A percentile compares a stretch with the other conserved stretches of the same genome.
phyloP scores from a whole-genome alignment of 768 basidiomycete species.

The Naganishia vaughanmartiniae region DNA sequence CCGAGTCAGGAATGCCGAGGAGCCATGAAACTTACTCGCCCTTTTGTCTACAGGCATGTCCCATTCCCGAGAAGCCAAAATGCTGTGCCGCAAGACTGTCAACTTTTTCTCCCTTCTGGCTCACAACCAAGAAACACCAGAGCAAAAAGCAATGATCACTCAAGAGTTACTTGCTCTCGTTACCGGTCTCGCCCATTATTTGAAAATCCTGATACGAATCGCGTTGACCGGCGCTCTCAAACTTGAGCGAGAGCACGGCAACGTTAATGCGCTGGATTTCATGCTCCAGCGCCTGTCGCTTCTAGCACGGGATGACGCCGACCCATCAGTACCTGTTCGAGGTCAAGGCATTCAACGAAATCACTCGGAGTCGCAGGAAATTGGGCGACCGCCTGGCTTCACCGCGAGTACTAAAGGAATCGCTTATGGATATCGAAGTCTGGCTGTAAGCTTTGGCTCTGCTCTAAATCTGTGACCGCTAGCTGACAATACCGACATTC shows the following conservation, averaged over 20 bases:
- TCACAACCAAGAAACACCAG: conserved; percentile 68
- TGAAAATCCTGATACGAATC: conserved; percentile 98
- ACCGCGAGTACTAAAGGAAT: conserved; percentile 81
- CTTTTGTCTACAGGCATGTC: conserved; percentile 72
- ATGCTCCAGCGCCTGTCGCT: conserved; percentile 92
- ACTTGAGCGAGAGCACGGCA: conserved; percentile 83
- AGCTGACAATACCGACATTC: conserved; percentile 32
- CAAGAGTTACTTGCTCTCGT: conserved; percentile 95
- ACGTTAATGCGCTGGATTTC: conserved; percentile 75
- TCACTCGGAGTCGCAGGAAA: conserved; percentile 26
- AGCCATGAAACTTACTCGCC: conserved; percentile 26
- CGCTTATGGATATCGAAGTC: conserved; percentile 86
- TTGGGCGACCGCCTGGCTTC: conserved; percentile 53
- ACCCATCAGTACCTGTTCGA: conserved; percentile 45
- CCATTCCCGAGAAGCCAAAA: conserved; percentile 94
- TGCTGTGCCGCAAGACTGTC: conserved; percentile 98
- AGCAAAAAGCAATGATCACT: conserved; percentile 88
- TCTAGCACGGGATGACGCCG: conserved; percentile 62
- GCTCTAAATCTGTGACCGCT: conserved; percentile 45
- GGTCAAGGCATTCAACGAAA: conserved; percentile 28
- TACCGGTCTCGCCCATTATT: conserved; percentile 97
- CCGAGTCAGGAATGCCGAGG: not conserved
- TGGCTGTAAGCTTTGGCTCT: conserved; percentile 84
- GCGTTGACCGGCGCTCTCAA: conserved; percentile 93
- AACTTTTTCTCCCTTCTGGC: conserved; percentile 95